Base-by-base conservation (phyloP, 2,329 filamentous ascomycete genomes). In the Fusarium bactridioides region DNA sequence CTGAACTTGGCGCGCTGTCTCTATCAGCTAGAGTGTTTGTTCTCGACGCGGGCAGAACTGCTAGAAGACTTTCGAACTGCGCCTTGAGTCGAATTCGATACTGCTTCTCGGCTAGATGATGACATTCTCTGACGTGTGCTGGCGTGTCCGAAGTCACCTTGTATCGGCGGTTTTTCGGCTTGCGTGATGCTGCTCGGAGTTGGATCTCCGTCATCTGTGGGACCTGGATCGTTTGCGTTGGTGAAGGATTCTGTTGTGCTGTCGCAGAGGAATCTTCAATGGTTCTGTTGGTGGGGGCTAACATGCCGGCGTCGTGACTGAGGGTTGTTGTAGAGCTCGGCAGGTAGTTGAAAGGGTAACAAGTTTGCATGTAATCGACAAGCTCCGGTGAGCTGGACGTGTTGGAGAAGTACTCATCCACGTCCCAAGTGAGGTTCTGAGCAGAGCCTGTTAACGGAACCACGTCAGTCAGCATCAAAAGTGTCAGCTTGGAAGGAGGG, bases 221-320 rank as follows among this genome's bases (percentile, higher is more conserved):
- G 1, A 1, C 25, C 25, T 21, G 25, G 7, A 10, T 13, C 9
- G 7, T 21, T 15, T 15, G 44, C 4, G 19, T 7, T 21, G 25
- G 2, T 19, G 8, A 10, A 27, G 4, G 1, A 3, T 3, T 31
- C 10, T 31, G 27, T 29, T 16, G 27, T 3, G 5, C 18, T 11
- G 0, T 31, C 5, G 10, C 1, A 21, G 45, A 4, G 4, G 4
- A 31, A 18, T 0, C 3, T 23, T 31, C 21, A 4, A 5, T n/a
- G 0, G 19, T n/a, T 31, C 6, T n/a, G 10, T 3, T 16, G 5
- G 13, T 31, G 0, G 19, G 21, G 5, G 45, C 11, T 12, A 9
- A 5, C 21, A 23, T 50, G 4, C 18, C 15, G 15, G 19, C 19
- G 25, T 16, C 13, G 19, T 29, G 29, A 2, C 4, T 33, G 0